A percentile compares a stretch with the other conserved stretches of the same genome.
Conservation (phyloP, 371 early-diverging fungal species). For the Blastocladiella emersonii region DNA sequence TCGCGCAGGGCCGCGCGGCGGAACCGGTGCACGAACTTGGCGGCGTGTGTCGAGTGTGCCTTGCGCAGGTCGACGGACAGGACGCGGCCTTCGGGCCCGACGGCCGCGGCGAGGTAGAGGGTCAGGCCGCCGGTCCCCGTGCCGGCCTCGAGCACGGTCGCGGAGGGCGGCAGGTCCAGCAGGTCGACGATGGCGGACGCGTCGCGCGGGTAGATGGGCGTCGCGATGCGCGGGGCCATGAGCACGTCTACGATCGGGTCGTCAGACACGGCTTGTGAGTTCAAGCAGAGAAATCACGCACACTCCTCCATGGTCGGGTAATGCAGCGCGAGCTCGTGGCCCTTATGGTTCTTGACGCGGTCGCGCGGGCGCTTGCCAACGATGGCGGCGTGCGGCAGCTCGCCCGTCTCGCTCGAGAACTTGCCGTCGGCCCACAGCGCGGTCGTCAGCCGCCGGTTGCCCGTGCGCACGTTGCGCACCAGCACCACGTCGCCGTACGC, state of each 20-base stretch:
- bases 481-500: too few relatives aligned
- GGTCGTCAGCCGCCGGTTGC: too few relatives aligned
- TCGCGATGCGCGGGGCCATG: constrained; percentile 41
- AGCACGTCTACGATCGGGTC: constrained; percentile 29
- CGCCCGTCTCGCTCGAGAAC: constrained; percentile 29
- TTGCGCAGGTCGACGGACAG: constrained; percentile 47
- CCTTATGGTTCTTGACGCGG: constrained; percentile 26
- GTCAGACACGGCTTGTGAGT: too few relatives aligned
- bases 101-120: constrained; percentile 46
- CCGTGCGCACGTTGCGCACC: too few relatives aligned
- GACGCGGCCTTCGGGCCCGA: constrained; percentile 28
- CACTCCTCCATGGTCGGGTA: constrained; percentile 56
- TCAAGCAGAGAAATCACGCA: constrained; percentile 3
- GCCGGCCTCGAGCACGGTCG: constrained; percentile 53
- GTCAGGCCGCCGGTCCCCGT: constrained; percentile 62
- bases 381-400: constrained; percentile 30
- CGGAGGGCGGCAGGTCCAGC: constrained; percentile 48
- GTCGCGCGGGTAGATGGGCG: constrained; percentile 64
- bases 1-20: constrained; percentile 36
- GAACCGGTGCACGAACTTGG: constrained; percentile 35
- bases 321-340: constrained; percentile 42
- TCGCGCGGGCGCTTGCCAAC: constrained; percentile 34
- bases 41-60: constrained; percentile 33
- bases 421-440: too few relatives aligned
- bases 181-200: constrained; percentile 45